These are phyloP conservation scores for Diaporthe nobilis DNA, from an alignment of 2,329 filamentous ascomycete genomes.

Conservation along the genomic window DNA sequence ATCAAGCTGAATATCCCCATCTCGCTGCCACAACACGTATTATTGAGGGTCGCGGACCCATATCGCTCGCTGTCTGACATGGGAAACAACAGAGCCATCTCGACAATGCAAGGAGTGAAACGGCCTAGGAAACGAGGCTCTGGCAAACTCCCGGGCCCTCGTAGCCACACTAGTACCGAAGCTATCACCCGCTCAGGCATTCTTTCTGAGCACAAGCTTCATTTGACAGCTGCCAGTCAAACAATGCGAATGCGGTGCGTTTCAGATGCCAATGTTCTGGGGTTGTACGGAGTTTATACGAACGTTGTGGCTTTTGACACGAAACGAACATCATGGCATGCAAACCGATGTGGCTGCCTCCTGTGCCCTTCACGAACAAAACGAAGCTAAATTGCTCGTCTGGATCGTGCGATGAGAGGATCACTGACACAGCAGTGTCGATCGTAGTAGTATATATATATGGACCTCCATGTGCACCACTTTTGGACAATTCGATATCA, in stretches of 20 bases:
- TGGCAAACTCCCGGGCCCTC: background rate
- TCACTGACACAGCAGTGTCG: background rate
- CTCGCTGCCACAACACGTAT: too few species aligned
- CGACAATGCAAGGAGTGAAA: background rate
- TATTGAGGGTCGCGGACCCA: background rate
- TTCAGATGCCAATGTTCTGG: background rate
- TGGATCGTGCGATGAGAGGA: background rate
- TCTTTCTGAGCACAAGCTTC: background rate
- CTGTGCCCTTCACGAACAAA: too few species aligned
- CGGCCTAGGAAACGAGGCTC: background rate
- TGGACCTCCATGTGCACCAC: background rate
- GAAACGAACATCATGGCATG: background rate
- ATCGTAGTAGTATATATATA: background rate
- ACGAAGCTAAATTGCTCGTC: background rate
- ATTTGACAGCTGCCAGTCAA: background rate
- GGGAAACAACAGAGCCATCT: background rate
- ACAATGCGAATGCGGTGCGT: background rate
- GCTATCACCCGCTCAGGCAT: background rate
- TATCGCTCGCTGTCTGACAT: background rate
- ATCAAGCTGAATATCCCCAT: background rate
- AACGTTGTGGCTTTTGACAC: constrained; percentile 5
- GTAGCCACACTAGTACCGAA: background rate
- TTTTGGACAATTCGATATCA: background rate
- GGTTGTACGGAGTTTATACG: background rate
- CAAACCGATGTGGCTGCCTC: background rate